A percentile compares a stretch with the other conserved stretches of the same genome.
These are phyloP conservation scores for Jamesozyma gamospora DNA, from an alignment of 805 yeast species.

Conservation along the genomic window DNA sequence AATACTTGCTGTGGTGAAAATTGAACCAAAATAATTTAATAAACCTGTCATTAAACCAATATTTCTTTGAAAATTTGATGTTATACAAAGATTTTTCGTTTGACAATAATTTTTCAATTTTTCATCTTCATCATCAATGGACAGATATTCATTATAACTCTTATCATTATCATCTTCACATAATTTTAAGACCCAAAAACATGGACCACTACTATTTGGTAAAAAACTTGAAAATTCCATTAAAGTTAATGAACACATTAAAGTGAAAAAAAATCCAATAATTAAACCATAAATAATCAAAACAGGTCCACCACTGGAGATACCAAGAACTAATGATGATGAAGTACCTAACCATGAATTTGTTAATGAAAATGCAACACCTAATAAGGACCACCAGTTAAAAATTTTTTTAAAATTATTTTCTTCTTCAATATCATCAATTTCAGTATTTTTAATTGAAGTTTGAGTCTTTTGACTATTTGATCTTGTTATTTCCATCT, in stretches of 20 bases:
- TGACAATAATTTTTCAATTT: slow-evolving; percentile 8
- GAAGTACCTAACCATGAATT: slow-evolving; percentile 55
- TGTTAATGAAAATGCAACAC: slow-evolving; percentile 52
- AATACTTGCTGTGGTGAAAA: slow-evolving; percentile 53
- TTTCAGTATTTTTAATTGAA: not conserved
- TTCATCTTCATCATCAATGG: slow-evolving; percentile 5
- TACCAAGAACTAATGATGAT: slow-evolving; percentile 45
- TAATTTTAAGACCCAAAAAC: slow-evolving; percentile 44
- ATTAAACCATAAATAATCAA: slow-evolving; percentile 47
- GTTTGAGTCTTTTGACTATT: not conserved
- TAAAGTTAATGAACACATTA: slow-evolving; percentile 24
- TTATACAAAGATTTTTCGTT: slow-evolving; percentile 2
- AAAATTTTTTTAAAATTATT: slow-evolving; percentile 23
- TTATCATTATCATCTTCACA: slow-evolving; percentile 3
- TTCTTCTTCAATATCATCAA: not conserved
- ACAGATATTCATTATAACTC: too few relatives aligned
- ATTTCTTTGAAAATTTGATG: slow-evolving; percentile 21
- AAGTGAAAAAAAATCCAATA: slow-evolving; percentile 7
- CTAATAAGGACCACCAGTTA: slow-evolving; percentile 39
- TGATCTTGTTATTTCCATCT: too few relatives aligned
- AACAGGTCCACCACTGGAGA: slow-evolving; percentile 50
- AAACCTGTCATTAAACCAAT: slow-evolving; percentile 52
- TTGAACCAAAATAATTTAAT: slow-evolving; percentile 20
- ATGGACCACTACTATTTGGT: slow-evolving; percentile 52
- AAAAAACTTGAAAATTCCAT: slow-evolving; percentile 45